Conservation (phyloP, 2,329 filamentous ascomycete genomes). For the Hypoxylon sp. region DNA sequence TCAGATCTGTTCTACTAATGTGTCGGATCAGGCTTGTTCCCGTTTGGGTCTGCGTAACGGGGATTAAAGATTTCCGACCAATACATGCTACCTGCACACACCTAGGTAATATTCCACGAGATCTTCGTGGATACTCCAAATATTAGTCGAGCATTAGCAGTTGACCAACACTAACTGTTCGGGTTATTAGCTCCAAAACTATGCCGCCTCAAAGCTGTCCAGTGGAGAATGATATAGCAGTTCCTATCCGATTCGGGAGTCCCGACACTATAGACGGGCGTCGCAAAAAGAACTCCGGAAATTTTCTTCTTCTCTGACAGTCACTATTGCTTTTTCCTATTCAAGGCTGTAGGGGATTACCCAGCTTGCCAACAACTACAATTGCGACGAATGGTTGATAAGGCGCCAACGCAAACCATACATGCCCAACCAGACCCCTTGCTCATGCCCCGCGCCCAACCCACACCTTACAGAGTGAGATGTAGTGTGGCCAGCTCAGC, state of each 20-base stretch:
- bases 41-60: no score
- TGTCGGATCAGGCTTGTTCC: no score
- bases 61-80: no score
- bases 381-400: neutral
- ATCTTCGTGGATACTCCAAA: no score
- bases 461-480: slow-evolving; percentile 1
- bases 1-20: no score
- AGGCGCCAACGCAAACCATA: neutral
- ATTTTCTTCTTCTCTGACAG: neutral
- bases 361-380: neutral
- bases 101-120: neutral
- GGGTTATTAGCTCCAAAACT: neutral
- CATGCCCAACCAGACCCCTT: slow-evolving; percentile 11
- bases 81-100: no score
- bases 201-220: slow-evolving; percentile 1
- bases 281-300: no score
- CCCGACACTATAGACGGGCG: slow-evolving; percentile 13
- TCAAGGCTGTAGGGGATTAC: neutral
- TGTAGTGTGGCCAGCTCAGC: neutral
- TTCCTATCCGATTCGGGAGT: neutral
- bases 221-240: slow-evolving; percentile 3
- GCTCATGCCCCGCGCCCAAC: slow-evolving; percentile 7
- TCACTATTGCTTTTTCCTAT: neutral
- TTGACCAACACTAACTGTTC: no score
- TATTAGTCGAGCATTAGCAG: no score